These are phyloP conservation scores for Sporisorium scitamineum DNA, from an alignment of 1,284 basidiomycete species.

Conservation along the genomic window DNA sequence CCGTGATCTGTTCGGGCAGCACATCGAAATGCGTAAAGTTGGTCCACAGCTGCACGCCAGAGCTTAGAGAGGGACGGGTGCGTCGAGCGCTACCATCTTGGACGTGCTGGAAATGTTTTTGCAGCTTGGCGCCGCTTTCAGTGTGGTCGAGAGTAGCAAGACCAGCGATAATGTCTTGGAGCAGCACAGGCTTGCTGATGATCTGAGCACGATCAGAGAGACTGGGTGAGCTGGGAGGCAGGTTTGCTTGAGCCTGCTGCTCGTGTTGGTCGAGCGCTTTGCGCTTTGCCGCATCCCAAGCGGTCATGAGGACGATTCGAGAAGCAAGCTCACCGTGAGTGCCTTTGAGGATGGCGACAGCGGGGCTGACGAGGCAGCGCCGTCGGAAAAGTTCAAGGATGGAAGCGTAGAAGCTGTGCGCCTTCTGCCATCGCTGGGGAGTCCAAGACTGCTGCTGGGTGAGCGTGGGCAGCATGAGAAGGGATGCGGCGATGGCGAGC, in stretches of 20 bases:
- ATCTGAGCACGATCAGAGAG: neutral
- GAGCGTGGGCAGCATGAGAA: constrained; percentile 6
- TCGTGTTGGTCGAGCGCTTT: too few species aligned
- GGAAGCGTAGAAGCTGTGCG: neutral
- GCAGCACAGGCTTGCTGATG: neutral
- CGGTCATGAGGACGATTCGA: constrained; percentile 9
- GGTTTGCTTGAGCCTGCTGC: too few species aligned
- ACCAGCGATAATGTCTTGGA: neutral
- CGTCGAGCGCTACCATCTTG: neutral
- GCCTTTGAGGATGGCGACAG: constrained; percentile 4
- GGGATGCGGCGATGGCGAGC: constrained; percentile 20
- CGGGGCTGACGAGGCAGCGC: constrained; percentile 1
- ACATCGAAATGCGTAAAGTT: constrained; percentile 34
- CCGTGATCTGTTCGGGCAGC: neutral
- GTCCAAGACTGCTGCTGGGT: too few species aligned
- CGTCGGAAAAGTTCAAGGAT: constrained; percentile 1
- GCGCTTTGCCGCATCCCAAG: constrained; percentile 25
- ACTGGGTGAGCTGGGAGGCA: neutral
- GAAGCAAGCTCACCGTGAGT: constrained; percentile 12
- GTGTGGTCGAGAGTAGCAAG: constrained; percentile 4
- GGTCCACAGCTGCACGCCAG: constrained; percentile 8
- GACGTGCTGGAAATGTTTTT: neutral
- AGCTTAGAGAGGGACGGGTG: neutral
- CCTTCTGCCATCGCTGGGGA: too few species aligned
- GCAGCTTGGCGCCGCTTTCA: neutral